Percentiles rank a stretch among this genome's conserved stretches.
phyloP scores from a whole-genome alignment of 2,329 filamentous ascomycete species.

The Colletotrichum sp. region DNA sequence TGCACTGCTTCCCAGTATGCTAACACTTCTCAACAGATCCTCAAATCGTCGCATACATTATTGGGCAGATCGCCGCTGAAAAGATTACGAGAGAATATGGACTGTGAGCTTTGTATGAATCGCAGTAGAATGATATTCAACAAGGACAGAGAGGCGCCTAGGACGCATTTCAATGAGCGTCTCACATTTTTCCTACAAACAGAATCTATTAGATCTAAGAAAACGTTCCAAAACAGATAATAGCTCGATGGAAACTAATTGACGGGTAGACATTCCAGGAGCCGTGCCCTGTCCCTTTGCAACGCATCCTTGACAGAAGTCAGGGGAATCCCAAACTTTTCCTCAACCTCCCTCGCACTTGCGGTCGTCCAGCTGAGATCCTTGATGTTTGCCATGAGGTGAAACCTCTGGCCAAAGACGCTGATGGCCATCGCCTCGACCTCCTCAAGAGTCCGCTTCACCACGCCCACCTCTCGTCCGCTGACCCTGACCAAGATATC shows the following conservation, averaged over 20 bases:
- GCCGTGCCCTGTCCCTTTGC: conserved; percentile 24
- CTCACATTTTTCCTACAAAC: too few relatives aligned
- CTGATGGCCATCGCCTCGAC: conserved; percentile 18
- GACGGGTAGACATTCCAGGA: conserved; percentile 18
- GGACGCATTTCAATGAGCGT: too few relatives aligned
- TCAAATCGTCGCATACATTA: conserved; percentile 5
- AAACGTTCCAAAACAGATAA: accelerated
- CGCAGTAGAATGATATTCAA: too few relatives aligned
- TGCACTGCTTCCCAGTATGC: background rate
- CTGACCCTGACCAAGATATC: conserved; percentile 32
- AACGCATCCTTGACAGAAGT: conserved; percentile 30
- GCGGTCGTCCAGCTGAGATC: conserved; percentile 21
- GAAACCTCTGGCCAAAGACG: conserved; percentile 27
- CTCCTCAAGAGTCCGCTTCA: conserved; percentile 26
- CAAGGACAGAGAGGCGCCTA: too few relatives aligned
- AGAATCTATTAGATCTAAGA: background rate
- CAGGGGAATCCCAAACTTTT: conserved; percentile 33
- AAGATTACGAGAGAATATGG: background rate
- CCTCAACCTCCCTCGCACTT: conserved; percentile 20
- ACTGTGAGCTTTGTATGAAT: background rate
- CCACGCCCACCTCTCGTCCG: conserved; percentile 29
- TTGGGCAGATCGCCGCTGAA: background rate
- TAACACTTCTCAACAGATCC: background rate
- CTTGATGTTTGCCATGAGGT: conserved; percentile 28
- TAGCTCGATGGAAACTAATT: background rate